Conservation (phyloP, 352 stramenopile species). For the Elongisporangium anandrum region DNA sequence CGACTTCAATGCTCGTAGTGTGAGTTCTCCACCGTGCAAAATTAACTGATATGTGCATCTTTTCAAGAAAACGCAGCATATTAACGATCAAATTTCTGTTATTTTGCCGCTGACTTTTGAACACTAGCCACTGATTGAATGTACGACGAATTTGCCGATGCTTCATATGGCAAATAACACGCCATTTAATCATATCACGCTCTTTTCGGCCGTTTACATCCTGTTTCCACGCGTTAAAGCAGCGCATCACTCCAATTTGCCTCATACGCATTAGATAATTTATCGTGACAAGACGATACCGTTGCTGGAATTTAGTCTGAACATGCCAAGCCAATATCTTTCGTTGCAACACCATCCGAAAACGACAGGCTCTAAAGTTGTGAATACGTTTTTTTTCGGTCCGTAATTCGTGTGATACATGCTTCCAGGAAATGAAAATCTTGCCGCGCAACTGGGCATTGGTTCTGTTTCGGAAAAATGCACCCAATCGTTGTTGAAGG, state of each 20-base stretch:
- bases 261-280: conserved; percentile 18
- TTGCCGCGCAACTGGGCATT: background rate
- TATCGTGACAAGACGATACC: background rate
- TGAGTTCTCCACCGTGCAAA: background rate
- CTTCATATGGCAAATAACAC: conserved; percentile 27
- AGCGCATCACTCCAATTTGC: conserved; percentile 28
- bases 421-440: conserved; percentile 12
- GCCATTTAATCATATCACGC: conserved; percentile 16
- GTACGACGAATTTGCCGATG: conserved; percentile 17
- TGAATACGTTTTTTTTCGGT: conserved; percentile 6
- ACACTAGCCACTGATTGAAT: conserved; percentile 14
- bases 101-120: background rate
- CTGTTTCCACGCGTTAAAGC: conserved; percentile 54
- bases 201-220: conserved; percentile 5
- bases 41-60: background rate
- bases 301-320: background rate
- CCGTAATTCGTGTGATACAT: background rate
- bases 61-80: background rate
- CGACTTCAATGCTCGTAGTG: background rate
- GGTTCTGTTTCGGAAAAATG: background rate
- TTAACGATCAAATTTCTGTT: background rate
- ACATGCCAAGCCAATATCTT: conserved; percentile 5
- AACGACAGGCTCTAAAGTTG: background rate
- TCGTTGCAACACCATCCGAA: background rate
- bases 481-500: background rate